Evolutionary conservation across 2,329 filamentous ascomycete species (phyloP).

Genomic region (Waltergamsia citrina): DNA sequence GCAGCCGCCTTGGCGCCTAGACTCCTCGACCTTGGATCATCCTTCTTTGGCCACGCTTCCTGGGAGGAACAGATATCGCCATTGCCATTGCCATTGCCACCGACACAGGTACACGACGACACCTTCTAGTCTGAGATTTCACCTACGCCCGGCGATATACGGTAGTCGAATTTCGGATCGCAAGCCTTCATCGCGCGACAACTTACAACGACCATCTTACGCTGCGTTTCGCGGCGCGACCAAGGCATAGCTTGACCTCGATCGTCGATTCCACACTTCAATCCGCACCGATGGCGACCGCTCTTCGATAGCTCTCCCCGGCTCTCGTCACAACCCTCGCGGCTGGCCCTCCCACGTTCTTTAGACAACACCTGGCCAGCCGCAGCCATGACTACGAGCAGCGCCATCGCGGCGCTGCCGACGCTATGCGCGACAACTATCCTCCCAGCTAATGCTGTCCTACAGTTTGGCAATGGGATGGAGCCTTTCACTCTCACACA

Average conservation of each 20-base stretch:
- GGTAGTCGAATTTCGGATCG: too few species aligned
- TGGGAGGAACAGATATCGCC: too few species aligned
- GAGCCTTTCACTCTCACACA: conserved; percentile 46
- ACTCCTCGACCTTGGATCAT: too few species aligned
- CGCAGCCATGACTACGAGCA: conserved; percentile 3
- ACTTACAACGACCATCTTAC: background rate
- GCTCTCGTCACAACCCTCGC: background rate
- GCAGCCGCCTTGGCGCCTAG: too few species aligned
- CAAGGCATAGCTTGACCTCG: background rate
- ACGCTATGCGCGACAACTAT: conserved; percentile 30
- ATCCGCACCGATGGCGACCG: conserved; percentile 1
- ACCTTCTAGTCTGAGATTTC: too few species aligned
- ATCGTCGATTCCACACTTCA: background rate
- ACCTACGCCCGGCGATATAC: too few species aligned
- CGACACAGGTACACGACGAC: too few species aligned
- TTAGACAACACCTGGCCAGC: conserved; percentile 10
- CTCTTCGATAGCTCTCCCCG: background rate
- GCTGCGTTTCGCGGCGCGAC: background rate
- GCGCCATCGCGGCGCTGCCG: conserved; percentile 13
- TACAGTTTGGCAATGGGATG: conserved; percentile 41
- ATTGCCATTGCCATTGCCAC: too few species aligned
- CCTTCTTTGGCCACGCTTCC: too few species aligned
- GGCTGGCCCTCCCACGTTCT: conserved; percentile 4
- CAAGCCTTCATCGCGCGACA: background rate
- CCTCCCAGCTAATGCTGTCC: conserved; percentile 32